Evolutionary conservation across 129 eudicot genomes (phyloP).

Genomic region (Flaveria linearis): DNA sequence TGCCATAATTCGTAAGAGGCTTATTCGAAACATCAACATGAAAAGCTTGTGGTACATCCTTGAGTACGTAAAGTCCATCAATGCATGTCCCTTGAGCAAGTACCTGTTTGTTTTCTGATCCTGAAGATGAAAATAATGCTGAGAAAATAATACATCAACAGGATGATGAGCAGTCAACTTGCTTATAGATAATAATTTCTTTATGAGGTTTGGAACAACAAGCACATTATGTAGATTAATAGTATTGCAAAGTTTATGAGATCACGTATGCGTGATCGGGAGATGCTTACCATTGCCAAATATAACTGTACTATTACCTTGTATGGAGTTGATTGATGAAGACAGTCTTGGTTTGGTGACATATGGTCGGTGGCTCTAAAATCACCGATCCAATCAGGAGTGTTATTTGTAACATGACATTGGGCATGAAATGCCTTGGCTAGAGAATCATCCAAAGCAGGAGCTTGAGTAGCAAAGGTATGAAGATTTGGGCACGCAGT

Average conservation of each 20-base stretch:
- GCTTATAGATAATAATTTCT: not conserved
- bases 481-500: not conserved
- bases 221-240: not conserved
- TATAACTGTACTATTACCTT: not conserved
- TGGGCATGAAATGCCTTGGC: not conserved
- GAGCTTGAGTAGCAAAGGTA: not conserved
- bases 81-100: not conserved
- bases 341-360: not conserved
- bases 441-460: not conserved
- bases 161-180: not conserved
- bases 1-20: too few relatives aligned
- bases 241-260: not conserved
- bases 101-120: not conserved
- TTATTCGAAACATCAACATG: too few relatives aligned
- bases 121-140: not conserved
- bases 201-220: not conserved
- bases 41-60: not conserved
- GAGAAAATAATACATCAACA: not conserved
- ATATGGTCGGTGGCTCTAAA: not conserved
- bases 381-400: too few relatives aligned
- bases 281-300: not conserved
- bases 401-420: not conserved
- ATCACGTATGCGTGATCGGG: not conserved
- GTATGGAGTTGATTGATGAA: not conserved
- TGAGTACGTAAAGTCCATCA: not conserved